phyloP scores from a whole-genome alignment of 1,284 basidiomycete genomes.

The Ceratobasidium sp. region DNA sequence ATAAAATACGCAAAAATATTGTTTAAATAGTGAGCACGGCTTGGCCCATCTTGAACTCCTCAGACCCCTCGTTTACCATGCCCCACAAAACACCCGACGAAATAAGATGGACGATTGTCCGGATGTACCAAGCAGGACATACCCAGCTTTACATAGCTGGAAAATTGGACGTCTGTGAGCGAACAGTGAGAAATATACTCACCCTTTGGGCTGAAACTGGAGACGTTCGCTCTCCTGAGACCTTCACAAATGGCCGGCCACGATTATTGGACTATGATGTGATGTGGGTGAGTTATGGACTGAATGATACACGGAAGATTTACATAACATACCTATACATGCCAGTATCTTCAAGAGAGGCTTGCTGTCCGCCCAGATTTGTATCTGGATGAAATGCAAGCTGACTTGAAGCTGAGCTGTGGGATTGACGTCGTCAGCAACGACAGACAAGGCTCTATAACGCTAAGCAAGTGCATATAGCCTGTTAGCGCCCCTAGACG shows the following conservation, averaged over 20 bases:
- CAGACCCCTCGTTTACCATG: neutral
- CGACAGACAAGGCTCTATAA: too few relatives aligned
- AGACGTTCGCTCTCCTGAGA: neutral
- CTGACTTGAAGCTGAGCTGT: slow-evolving; percentile 27
- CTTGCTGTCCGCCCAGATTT: slow-evolving; percentile 35
- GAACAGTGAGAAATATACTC: neutral
- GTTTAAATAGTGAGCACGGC: neutral
- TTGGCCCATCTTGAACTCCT: neutral
- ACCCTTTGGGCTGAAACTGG: neutral
- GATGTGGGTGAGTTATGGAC: neutral
- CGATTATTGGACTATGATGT: neutral
- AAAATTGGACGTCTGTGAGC: neutral
- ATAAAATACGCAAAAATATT: neutral
- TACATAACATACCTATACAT: too few relatives aligned
- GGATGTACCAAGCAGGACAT: neutral
- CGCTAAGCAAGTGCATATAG: too few relatives aligned
- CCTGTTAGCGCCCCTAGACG: too few relatives aligned
- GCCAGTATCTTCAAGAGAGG: slow-evolving; percentile 36
- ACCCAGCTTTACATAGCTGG: neutral
- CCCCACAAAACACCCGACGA: neutral
- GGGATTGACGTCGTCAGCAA: slow-evolving; percentile 17
- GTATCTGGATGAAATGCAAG: too few relatives aligned
- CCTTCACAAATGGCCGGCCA: neutral
- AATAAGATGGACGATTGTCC: neutral
- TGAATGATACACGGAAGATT: too few relatives aligned